phyloP scores from a whole-genome alignment of 164 flowering plant species.

The Warburgia ugandensis region DNA sequence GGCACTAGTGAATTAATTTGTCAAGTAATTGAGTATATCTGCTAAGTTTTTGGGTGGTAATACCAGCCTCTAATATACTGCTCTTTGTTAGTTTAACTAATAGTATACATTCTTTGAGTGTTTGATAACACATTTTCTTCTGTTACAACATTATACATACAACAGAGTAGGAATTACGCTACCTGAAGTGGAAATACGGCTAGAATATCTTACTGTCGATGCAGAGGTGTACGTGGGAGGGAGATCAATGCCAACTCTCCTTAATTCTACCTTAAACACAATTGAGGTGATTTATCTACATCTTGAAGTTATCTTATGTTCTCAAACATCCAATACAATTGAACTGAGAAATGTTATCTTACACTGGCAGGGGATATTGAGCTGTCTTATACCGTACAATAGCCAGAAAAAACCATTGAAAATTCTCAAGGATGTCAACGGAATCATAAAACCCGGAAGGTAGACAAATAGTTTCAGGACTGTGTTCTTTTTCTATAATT shows the following conservation, averaged over 20 bases:
- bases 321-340: no score
- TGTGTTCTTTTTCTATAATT: neutral
- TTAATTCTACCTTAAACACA: slow-evolving; percentile 36
- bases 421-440: slow-evolving; percentile 24
- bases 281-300: slow-evolving; percentile 28
- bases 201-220: slow-evolving; percentile 38
- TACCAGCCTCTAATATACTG: neutral
- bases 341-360: neutral
- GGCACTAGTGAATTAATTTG: no score
- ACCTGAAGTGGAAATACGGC: slow-evolving; percentile 57
- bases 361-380: slow-evolving; percentile 15
- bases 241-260: slow-evolving; percentile 60
- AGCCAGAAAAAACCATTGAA: slow-evolving; percentile 18
- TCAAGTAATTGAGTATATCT: neutral
- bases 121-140: no score
- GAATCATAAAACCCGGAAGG: slow-evolving; percentile 35
- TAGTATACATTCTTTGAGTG: neutral
- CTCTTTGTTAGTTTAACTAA: neutral
- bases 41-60: neutral
- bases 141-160: no score
- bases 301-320: no score
- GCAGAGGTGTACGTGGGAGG: slow-evolving; percentile 49
- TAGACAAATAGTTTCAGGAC: neutral
- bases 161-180: slow-evolving; percentile 50
- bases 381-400: slow-evolving; percentile 16